Evolutionary conservation across 495 filamentous ascomycete genomes (phyloP).

Genomic region (Parathielavia hyrcaniae): DNA sequence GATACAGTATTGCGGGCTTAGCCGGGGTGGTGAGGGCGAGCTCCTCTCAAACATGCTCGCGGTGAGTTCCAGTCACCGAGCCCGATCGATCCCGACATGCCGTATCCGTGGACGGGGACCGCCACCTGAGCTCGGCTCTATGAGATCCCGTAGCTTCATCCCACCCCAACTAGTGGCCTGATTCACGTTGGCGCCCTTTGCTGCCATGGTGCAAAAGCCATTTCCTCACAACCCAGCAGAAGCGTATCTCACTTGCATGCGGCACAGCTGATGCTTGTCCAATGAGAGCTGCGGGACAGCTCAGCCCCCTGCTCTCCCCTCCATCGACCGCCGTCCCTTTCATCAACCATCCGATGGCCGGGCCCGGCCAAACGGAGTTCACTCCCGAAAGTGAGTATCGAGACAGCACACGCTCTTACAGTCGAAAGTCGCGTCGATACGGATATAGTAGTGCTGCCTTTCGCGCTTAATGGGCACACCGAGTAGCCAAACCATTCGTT

Average conservation of each 20-base stretch:
- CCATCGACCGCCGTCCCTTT: slow-evolving; percentile 7
- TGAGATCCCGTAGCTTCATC: background rate
- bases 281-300: slow-evolving; percentile 14
- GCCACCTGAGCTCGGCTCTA: background rate
- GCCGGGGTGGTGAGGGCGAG: background rate
- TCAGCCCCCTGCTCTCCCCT: slow-evolving; percentile 13
- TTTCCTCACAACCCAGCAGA: slow-evolving; percentile 16
- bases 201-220: background rate
- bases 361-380: background rate
- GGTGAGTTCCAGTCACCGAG: background rate
- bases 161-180: background rate
- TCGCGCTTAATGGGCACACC: slow-evolving; percentile 1
- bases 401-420: background rate
- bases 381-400: no score
- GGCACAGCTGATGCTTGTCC: slow-evolving; percentile 20
- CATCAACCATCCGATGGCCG: slow-evolving; percentile 7
- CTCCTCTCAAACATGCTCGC: background rate
- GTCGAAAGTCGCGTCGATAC: no score
- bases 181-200: background rate
- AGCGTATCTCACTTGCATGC: slow-evolving; percentile 26
- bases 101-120: background rate
- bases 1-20: no score
- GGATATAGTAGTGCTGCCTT: slow-evolving; percentile 3
- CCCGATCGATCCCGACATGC: slow-evolving; percentile 7
- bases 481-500: background rate